Percentiles rank a stretch among this genome's conserved stretches.
Conservation (phyloP, 176 grass and related monocot genomes). For the Raddia distichophylla region DNA sequence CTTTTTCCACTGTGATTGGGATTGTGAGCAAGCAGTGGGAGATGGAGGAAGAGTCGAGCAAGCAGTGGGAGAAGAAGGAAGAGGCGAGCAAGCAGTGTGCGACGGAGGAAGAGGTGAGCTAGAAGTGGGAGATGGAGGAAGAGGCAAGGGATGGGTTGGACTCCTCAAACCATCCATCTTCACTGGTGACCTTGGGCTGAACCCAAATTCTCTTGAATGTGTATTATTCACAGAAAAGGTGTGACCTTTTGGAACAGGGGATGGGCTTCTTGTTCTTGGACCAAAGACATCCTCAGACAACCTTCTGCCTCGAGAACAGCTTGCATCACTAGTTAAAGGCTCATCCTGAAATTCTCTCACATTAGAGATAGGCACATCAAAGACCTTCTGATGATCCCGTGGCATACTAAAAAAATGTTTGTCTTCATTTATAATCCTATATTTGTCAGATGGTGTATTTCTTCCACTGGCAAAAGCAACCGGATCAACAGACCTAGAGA, state of each 20-base stretch:
- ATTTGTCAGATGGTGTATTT: conserved; percentile 37
- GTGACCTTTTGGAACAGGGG: conserved; percentile 50
- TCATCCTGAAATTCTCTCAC: conserved; percentile 57
- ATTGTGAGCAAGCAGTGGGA: conserved; percentile 42
- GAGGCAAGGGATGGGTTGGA: conserved; percentile 71
- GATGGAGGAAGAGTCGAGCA: conserved; percentile 41
- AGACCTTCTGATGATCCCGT: conserved; percentile 49
- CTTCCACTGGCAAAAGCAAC: conserved; percentile 49
- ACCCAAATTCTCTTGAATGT: conserved; percentile 55
- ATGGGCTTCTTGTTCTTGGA: conserved; percentile 60
- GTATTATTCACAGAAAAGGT: conserved; percentile 45
- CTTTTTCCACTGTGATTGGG: conserved; percentile 67
- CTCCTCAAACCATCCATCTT: conserved; percentile 64
- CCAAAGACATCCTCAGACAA: conserved; percentile 62
- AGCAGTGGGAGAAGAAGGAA: conserved; percentile 39
- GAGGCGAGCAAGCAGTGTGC: conserved; percentile 34
- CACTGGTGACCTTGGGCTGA: conserved; percentile 57
- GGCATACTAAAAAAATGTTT: conserved; percentile 52
- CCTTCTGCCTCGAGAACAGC: conserved; percentile 45
- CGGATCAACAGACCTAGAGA: conserved; percentile 56
- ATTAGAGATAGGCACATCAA: conserved; percentile 44
- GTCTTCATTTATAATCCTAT: conserved; percentile 52
- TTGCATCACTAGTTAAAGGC: conserved; percentile 49
- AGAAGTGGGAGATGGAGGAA: conserved; percentile 47
- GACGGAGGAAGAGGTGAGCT: conserved; percentile 41